Conservation (phyloP, 2,329 filamentous ascomycete species). For the Cladosporium sp. region DNA sequence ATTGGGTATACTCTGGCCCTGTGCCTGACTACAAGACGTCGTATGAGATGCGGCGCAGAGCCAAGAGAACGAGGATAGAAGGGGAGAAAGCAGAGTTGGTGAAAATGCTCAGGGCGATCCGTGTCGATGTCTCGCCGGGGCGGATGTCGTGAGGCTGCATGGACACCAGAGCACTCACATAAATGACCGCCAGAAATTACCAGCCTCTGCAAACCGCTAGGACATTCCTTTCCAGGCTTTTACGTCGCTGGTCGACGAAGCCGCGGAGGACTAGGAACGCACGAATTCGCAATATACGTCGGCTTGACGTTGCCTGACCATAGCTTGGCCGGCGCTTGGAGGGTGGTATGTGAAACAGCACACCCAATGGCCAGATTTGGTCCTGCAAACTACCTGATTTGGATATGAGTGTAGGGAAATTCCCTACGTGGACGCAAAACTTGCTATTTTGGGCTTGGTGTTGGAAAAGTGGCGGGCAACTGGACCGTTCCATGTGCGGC, state of each 20-base stretch:
- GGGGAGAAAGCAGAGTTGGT: conserved; percentile 27
- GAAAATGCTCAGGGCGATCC: conserved; percentile 24
- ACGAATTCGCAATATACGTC: neutral
- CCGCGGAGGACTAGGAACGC: neutral
- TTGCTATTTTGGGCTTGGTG: neutral
- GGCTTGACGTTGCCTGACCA: neutral
- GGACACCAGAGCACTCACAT: neutral
- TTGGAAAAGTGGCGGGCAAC: neutral
- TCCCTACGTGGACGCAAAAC: neutral
- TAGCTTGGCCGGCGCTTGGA: too few relatives aligned
- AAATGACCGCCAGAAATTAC: neutral
- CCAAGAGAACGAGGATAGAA: conserved; percentile 25
- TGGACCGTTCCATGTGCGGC: neutral
- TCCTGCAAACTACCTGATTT: neutral
- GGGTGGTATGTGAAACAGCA: too few relatives aligned
- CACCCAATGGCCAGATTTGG: neutral
- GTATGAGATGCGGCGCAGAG: conserved; percentile 26
- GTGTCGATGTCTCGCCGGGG: conserved; percentile 10
- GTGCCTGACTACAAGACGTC: conserved; percentile 23
- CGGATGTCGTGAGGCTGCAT: neutral
- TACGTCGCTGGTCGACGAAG: neutral
- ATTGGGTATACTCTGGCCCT: conserved; percentile 27
- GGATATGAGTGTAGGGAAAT: neutral
- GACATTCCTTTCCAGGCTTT: neutral
- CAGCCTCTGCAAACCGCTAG: neutral